These are phyloP conservation scores for Prorocentrum cordatum DNA, from an alignment of 169 alveolate species.

Conservation along the genomic window DNA sequence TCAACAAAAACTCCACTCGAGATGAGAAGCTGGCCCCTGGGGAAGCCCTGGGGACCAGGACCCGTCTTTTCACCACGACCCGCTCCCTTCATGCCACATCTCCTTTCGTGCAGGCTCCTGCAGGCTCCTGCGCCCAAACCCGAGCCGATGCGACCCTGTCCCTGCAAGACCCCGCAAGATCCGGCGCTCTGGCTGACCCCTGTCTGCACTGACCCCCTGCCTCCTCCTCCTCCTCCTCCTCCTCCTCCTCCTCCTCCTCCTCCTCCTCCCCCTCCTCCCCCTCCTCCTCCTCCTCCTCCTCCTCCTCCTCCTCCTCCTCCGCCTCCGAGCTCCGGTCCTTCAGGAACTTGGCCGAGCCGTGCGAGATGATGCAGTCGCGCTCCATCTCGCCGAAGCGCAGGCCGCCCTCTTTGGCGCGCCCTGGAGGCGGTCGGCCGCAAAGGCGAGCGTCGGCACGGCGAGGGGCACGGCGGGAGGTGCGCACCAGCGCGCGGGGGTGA, in stretches of 20 bases:
- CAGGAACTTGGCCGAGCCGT: conserved; percentile 99
- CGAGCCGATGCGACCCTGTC: background rate
- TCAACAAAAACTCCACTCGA: too few species aligned
- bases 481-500: too few species aligned
- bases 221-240: background rate
- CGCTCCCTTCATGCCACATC: too few species aligned
- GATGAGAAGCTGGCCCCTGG: too few species aligned
- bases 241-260: background rate
- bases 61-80: too few species aligned
- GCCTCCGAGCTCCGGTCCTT: conserved; percentile 83
- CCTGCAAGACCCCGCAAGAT: background rate
- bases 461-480: too few species aligned
- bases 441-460: too few species aligned
- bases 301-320: background rate
- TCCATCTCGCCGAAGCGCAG: conserved; percentile 99
- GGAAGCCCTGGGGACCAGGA: too few species aligned
- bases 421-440: too few species aligned
- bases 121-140: background rate
- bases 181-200: background rate
- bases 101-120: too few species aligned
- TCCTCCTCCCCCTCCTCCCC: background rate
- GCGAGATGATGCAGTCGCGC: conserved; percentile 99
- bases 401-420: conserved; percentile 83
- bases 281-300: too few species aligned
- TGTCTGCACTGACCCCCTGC: background rate